Percentiles rank a stretch among this genome's conserved stretches.
Conservation (phyloP, 2,329 filamentous ascomycete species). For the Ophiostoma populinum region DNA sequence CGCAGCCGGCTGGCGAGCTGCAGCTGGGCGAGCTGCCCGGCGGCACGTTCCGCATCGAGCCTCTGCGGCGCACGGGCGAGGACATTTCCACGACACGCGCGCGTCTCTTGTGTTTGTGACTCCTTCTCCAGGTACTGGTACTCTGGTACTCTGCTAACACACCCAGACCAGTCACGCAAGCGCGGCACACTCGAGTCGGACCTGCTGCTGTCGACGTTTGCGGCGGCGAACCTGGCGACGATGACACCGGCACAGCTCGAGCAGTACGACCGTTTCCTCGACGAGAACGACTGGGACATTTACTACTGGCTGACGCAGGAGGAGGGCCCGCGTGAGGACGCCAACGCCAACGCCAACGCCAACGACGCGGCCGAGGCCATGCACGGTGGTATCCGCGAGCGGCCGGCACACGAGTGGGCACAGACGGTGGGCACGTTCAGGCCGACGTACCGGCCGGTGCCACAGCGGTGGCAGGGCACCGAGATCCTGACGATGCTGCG, state of each 20-base stretch:
- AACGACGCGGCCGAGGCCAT: constrained; percentile 17
- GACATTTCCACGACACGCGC: constrained; percentile 75
- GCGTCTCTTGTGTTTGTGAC: constrained; percentile 47
- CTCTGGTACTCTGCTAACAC: neutral
- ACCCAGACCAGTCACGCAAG: constrained; percentile 83
- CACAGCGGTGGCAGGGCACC: constrained; percentile 66
- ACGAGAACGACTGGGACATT: constrained; percentile 99
- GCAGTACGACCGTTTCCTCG: constrained; percentile 82
- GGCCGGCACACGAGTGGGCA: constrained; percentile 67
- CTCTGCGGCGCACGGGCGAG: constrained; percentile 70
- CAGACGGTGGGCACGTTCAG: constrained; percentile 92
- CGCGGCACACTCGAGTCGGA: constrained; percentile 91
- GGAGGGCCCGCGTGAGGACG: constrained; percentile 11
- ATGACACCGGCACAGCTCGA: constrained; percentile 61
- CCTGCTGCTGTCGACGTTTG: constrained; percentile 90
- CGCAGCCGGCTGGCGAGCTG: constrained; percentile 36
- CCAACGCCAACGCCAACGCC: neutral
- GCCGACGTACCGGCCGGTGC: constrained; percentile 83
- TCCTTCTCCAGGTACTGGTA: neutral
- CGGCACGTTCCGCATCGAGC: constrained; percentile 73
- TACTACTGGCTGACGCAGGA: constrained; percentile 99
- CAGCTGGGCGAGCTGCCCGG: constrained; percentile 77
- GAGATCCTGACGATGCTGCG: constrained; percentile 63
- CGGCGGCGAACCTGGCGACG: constrained; percentile 53
- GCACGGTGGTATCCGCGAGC: constrained; percentile 13